phyloP scores from a whole-genome alignment of 2,329 filamentous ascomycete species.

The Thyridium curvatum region DNA sequence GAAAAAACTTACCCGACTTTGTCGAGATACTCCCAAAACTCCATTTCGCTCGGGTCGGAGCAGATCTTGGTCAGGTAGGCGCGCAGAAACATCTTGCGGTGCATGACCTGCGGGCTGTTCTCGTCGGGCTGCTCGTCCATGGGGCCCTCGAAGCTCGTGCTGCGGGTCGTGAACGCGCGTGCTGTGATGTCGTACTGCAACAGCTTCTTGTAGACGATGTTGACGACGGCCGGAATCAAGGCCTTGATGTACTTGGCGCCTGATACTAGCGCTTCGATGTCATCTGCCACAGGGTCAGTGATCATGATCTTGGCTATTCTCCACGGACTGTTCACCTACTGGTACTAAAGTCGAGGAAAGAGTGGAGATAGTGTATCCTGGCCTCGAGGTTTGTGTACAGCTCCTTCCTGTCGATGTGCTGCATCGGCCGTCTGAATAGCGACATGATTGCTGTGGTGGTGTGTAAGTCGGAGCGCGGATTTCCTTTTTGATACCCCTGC shows the following conservation, averaged over 20 bases:
- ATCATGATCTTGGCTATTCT: not conserved
- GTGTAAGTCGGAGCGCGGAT: no score
- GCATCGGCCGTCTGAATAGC: no score
- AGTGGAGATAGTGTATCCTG: constrained; percentile 66
- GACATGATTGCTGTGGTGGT: constrained; percentile 16
- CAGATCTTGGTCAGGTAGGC: constrained; percentile 71
- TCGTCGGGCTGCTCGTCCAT: constrained; percentile 59
- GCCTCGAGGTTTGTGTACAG: constrained; percentile 66
- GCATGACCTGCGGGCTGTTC: constrained; percentile 66
- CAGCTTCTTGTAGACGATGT: constrained; percentile 79
- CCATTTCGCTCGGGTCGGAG: constrained; percentile 66
- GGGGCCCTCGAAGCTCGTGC: constrained; percentile 59
- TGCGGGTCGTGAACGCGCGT: constrained; percentile 61
- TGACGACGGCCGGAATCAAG: constrained; percentile 77
- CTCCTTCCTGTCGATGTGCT: constrained; percentile 62
- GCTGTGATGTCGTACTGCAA: constrained; percentile 78
- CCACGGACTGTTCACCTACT: constrained; percentile 38
- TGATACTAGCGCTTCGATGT: constrained; percentile 63
- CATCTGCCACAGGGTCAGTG: constrained; percentile 41
- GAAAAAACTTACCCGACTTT: constrained; percentile 61
- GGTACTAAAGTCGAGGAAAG: constrained; percentile 68
- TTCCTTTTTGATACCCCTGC: no score
- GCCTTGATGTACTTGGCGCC: constrained; percentile 73
- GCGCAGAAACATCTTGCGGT: constrained; percentile 72
- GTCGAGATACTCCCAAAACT: constrained; percentile 79